Evolutionary conservation across 202 grass and related monocot species (phyloP).

Genomic region (Saccharum hybrid): DNA sequence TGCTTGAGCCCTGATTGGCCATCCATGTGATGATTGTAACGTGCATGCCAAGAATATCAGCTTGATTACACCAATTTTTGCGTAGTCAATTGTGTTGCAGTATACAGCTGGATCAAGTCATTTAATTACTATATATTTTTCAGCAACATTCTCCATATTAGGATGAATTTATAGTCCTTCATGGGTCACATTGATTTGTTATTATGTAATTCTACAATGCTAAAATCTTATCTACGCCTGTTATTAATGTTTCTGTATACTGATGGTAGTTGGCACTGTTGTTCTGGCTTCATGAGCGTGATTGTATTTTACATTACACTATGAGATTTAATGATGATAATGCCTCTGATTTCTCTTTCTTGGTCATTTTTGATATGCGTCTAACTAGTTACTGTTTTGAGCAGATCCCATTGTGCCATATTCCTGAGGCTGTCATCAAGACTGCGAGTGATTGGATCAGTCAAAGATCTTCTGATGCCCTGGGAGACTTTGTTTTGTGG

Average conservation of each 20-base stretch:
- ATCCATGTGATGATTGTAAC: slow-evolving; percentile 7
- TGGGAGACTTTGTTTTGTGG: slow-evolving; percentile 91
- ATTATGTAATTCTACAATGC: neutral
- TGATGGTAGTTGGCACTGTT: neutral
- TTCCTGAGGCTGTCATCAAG: slow-evolving; percentile 85
- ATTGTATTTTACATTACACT: slow-evolving; percentile 12
- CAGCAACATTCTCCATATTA: neutral
- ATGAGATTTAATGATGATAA: neutral
- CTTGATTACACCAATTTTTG: slow-evolving; percentile 6
- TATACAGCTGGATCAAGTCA: slow-evolving; percentile 35
- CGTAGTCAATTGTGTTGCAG: neutral
- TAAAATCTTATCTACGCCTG: neutral
- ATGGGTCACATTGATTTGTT: neutral
- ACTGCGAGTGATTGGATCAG: slow-evolving; percentile 74
- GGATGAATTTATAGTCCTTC: neutral
- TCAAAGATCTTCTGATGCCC: slow-evolving; percentile 66
- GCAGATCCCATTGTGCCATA: slow-evolving; percentile 78
- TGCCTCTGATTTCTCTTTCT: neutral
- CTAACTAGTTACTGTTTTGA: slow-evolving; percentile 41
- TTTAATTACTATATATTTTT: slow-evolving; percentile 21
- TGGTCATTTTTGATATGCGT: neutral
- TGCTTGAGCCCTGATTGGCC: neutral
- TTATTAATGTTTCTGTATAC: slow-evolving; percentile 1
- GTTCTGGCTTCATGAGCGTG: neutral
- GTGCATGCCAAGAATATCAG: neutral